Evolutionary conservation across 441 rosid genomes (phyloP), one percentile per base, ranked within the genome.

Genomic region (Adansonia rubrostipa): DNA sequence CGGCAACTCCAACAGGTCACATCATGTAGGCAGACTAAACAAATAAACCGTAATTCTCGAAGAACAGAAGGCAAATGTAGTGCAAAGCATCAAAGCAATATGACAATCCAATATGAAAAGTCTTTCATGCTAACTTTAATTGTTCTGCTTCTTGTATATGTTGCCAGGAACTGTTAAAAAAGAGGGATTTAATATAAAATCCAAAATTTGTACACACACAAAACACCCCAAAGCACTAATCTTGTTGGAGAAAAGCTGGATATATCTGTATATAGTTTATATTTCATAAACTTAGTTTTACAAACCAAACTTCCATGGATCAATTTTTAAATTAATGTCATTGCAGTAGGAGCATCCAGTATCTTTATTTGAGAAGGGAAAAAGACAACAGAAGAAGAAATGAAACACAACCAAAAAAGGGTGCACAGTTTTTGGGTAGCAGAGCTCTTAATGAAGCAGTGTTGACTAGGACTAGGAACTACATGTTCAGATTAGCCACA

Each of bases 381-480:
- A 65, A 40, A 3, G 71, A 66, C 51, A 66, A 66, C 51, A n/a
- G 22, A 44, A 65, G 22, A 64, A 64, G 70, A 42, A 65, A 65
- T 17, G 50, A n/a, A 17, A 40, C 70, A 40, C 5, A 61, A 28
- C 42, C 6, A 61, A 28, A 61, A 60, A 33, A 33, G 36, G 36
- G n/a, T 45, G 56, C 40, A 68, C 22, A 47, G 36, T 33, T 33
- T 33, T 33, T 33, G 1, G 3, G 56, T 45, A 45, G 56, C 17
- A 47, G 24, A 45, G 56, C 36, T 19, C 56, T 19, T 68, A 45
- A 45, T 0, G 3, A 68, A 45, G 40, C n/a, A 68, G 72, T 19
- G 5, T 68, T 20, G 72, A 68, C 17, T 19, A 0, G 17, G 56
- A 47, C 17, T 28, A 68, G 36, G 72, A 20, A 47, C 14, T 47